A percentile compares a stretch with the other conserved stretches of the same genome.
Evolutionary conservation across 2,329 filamentous ascomycete species (phyloP).

Genomic region (Xylariomycetidae sp.): DNA sequence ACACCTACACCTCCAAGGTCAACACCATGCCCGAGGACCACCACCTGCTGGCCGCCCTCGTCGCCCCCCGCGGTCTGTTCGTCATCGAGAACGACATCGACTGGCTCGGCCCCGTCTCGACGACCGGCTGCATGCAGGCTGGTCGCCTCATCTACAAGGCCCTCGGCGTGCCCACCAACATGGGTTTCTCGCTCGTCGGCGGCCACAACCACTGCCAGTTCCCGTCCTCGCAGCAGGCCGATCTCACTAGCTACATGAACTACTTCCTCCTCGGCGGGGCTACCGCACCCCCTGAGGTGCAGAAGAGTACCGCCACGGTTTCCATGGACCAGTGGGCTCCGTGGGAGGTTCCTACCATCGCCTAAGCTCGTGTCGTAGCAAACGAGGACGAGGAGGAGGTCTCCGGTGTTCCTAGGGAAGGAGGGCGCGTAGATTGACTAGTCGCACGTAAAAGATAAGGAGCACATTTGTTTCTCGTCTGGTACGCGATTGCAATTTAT

Average conservation of each 20-base stretch:
- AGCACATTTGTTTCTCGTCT: no score
- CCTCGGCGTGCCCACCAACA: slow-evolving; percentile 46
- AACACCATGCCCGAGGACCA: slow-evolving; percentile 50
- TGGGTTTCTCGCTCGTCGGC: slow-evolving; percentile 54
- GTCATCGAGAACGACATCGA: slow-evolving; percentile 55
- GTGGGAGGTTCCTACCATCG: slow-evolving; percentile 35
- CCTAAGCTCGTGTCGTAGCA: slow-evolving; percentile 18
- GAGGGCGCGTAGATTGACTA: no score
- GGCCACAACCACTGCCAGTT: slow-evolving; percentile 53
- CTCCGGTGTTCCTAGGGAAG: no score
- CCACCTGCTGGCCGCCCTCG: slow-evolving; percentile 52
- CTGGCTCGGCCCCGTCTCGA: slow-evolving; percentile 54
- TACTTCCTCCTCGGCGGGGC: slow-evolving; percentile 43
- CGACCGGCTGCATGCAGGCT: slow-evolving; percentile 54
- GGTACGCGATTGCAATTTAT: no score
- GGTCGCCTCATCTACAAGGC: slow-evolving; percentile 50
- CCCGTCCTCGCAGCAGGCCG: slow-evolving; percentile 45
- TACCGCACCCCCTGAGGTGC: slow-evolving; percentile 28
- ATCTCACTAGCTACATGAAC: slow-evolving; percentile 51
- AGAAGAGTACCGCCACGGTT: slow-evolving; percentile 35
- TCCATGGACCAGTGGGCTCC: slow-evolving; percentile 35
- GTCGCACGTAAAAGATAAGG: no score
- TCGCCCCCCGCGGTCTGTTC: slow-evolving; percentile 51
- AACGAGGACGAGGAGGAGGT: no score
- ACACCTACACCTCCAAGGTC: slow-evolving; percentile 44